These are phyloP conservation scores for Pisolithus marmoratus DNA, from an alignment of 768 basidiomycete genomes.

Conservation along the genomic window DNA sequence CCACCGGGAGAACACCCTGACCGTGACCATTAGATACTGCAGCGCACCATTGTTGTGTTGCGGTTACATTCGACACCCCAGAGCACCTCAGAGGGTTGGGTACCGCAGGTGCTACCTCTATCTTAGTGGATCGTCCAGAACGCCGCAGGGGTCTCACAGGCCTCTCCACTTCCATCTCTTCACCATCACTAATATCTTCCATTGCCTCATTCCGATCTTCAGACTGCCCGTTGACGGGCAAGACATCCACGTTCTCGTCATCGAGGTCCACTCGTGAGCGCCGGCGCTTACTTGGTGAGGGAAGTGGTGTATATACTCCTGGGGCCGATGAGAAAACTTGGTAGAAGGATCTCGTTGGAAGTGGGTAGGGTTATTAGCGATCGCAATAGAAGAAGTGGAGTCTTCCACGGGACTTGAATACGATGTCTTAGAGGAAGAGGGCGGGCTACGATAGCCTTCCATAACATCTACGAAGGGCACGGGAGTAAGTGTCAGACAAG, in stretches of 20 bases:
- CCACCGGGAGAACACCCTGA: slow-evolving; percentile 13
- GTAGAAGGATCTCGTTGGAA: slow-evolving; percentile 50
- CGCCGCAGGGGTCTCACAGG: slow-evolving; percentile 33
- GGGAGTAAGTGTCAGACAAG: slow-evolving; percentile 24
- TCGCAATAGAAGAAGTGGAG: slow-evolving; percentile 16
- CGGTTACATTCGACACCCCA: slow-evolving; percentile 29
- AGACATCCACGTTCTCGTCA: slow-evolving; percentile 17
- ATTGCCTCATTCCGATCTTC: slow-evolving; percentile 19
- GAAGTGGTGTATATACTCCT: slow-evolving; percentile 16
- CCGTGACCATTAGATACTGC: slow-evolving; percentile 10
- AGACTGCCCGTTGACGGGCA: slow-evolving; percentile 13
- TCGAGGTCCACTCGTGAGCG: slow-evolving; percentile 18
- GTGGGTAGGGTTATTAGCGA: slow-evolving; percentile 42
- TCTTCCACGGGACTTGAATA: slow-evolving; percentile 24
- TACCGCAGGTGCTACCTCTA: slow-evolving; percentile 20
- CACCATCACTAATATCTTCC: slow-evolving; percentile 22
- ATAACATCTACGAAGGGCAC: slow-evolving; percentile 43
- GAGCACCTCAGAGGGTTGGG: slow-evolving; percentile 16
- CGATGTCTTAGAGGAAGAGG: slow-evolving; percentile 14
- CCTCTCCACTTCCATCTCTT: slow-evolving; percentile 24
- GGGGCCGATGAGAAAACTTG: slow-evolving; percentile 37
- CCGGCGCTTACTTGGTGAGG: slow-evolving; percentile 35
- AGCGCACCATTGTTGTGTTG: slow-evolving; percentile 16
- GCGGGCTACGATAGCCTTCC: slow-evolving; percentile 55
- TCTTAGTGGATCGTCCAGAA: slow-evolving; percentile 24